Conservation (phyloP, 805 yeast species). For the Saccharomycopsis sp. region DNA sequence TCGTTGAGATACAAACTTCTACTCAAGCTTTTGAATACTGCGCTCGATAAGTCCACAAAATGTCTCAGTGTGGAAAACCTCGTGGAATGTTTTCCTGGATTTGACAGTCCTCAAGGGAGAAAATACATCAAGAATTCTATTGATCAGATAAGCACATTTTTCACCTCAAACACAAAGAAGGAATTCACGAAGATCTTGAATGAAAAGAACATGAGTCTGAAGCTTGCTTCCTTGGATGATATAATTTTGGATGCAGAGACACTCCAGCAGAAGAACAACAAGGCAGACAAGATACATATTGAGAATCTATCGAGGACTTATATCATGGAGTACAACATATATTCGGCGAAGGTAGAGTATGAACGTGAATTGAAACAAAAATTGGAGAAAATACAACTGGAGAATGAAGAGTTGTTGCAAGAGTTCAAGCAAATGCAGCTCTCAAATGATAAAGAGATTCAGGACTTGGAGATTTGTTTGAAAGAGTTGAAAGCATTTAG, state of each 20-base stretch:
- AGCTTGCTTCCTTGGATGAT: constrained; percentile 26
- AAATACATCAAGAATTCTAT: constrained; percentile 37
- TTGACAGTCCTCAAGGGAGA: constrained; percentile 33
- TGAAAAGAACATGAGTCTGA: constrained; percentile 29
- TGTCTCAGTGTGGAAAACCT: constrained; percentile 38
- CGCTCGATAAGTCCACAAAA: constrained; percentile 38
- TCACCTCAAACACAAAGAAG: constrained; percentile 33
- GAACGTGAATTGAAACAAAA: not conserved
- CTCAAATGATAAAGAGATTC: not conserved
- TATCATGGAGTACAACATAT: constrained; percentile 12
- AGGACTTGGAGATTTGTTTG: constrained; percentile 2
- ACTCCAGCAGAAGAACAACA: constrained; percentile 18
- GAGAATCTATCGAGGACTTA: constrained; percentile 8
- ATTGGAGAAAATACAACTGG: not conserved
- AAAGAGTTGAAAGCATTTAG: constrained; percentile 5
- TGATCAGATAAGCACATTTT: constrained; percentile 38
- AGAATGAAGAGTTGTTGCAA: constrained; percentile 3
- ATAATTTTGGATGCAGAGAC: constrained; percentile 27
- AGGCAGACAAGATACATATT: constrained; percentile 3
- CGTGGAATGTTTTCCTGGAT: constrained; percentile 38
- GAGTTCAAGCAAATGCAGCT: constrained; percentile 4
- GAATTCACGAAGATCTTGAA: constrained; percentile 41
- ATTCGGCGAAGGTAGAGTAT: not conserved
- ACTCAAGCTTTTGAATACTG: constrained; percentile 16
- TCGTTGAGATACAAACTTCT: constrained; percentile 12